Evolutionary conservation across 108 stramenopile genomes (phyloP).

Genomic region (Seminavis robusta): DNA sequence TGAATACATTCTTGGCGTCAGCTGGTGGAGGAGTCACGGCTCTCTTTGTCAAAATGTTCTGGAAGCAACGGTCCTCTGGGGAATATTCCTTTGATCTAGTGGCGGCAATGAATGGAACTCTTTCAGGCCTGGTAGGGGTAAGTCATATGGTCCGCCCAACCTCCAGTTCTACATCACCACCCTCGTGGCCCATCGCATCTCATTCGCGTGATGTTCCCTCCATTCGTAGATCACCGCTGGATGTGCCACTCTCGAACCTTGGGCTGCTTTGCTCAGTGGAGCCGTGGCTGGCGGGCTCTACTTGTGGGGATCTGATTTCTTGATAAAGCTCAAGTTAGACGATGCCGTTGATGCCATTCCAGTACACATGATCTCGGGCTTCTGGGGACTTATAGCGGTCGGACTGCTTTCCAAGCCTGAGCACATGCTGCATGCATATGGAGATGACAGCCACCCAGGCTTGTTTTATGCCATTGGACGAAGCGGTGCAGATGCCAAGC

Average conservation of each 20-base stretch:
- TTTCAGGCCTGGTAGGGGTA: conserved; percentile 73
- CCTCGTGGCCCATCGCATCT: no score
- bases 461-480: conserved; percentile 53
- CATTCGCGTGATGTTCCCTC: no score
- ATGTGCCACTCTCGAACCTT: conserved; percentile 73
- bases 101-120: conserved; percentile 66
- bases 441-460: conserved; percentile 38
- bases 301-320: conserved; percentile 39
- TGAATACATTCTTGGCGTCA: conserved; percentile 79
- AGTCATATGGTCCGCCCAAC: no score
- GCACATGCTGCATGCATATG: conserved; percentile 29
- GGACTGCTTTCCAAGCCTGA: conserved; percentile 71
- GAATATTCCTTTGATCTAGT: conserved; percentile 64
- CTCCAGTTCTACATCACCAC: no score
- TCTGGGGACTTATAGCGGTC: conserved; percentile 84
- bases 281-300: conserved; percentile 78
- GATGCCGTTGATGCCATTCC: conserved; percentile 94
- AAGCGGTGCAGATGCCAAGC: conserved; percentile 38
- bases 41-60: conserved; percentile 47
- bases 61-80: conserved; percentile 49
- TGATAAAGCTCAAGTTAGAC: conserved; percentile 73
- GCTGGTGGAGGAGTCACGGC: conserved; percentile 57
- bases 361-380: conserved; percentile 80
- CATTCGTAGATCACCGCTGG: conserved; percentile 80
- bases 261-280: conserved; percentile 86